Evolutionary conservation across 2,329 filamentous ascomycete species (phyloP), one percentile per base, ranked within the genome.

Genomic region (Claviceps sorghi): DNA sequence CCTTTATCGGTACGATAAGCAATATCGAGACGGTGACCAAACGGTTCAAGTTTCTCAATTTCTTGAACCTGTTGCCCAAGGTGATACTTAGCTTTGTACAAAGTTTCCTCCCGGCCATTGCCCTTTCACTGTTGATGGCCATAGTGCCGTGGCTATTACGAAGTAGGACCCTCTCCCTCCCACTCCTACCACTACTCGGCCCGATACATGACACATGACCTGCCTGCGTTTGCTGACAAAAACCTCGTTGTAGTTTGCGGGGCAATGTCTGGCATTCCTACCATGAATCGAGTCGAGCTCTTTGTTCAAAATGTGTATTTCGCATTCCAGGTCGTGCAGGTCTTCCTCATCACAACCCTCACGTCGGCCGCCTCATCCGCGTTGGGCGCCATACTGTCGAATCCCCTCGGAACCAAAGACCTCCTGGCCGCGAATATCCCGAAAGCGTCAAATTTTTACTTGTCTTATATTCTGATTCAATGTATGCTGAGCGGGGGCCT

Each of bases 281-380:
- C 88, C 1, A 67, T 80, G 7, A 84, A 88, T 1, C 78, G 84
- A 11, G 82, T 95, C 17, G 93, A 98, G 66, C 73, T 97, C 9
- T 89, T 88, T 54, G 89, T 88, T 0, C 88, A 97, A 64, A 93
- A 90, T 62, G 86, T 82, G 59, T 97, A 94, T 73, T 98, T 95
- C 62, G 80, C 78, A 46, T 94, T 94, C 71, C 88, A 93, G 66
- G 81, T 97, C 44, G 76, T 96, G 21, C 90, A 97, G 64, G 87
- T 95, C 45, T 97, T 97, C 71, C 71, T 97, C 53, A 80, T 97
- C 48, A 83, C 87, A 0, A 95, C 91, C 0, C 58, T 97, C 32
- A 79, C 86, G 1, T 91, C 88, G 17, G 83, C 88, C 1, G 90
- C 90, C 10, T 80, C 88, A 3, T 78, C 83, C 7, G 80, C 87